Conservation (phyloP, 495 filamentous ascomycete species). For the Friedmanniomyces simplex region DNA sequence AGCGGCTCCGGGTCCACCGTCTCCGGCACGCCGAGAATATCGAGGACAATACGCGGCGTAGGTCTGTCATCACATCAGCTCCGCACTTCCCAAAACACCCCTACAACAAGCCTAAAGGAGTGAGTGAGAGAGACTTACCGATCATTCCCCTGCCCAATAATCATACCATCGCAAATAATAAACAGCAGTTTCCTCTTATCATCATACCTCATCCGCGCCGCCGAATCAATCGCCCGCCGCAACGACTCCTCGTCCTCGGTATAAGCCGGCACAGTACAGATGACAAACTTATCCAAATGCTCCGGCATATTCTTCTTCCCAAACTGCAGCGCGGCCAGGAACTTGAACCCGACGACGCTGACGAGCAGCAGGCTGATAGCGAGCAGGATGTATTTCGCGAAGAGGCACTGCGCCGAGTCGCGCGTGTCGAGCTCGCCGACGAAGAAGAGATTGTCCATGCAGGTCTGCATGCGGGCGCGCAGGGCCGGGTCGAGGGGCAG, state of each 20-base stretch:
- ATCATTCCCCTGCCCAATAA: slow-evolving; percentile 97
- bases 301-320: slow-evolving; percentile 82
- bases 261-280: slow-evolving; percentile 94
- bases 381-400: slow-evolving; percentile 84
- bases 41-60: slow-evolving; percentile 90
- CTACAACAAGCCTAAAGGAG: too few species aligned
- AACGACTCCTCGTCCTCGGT: slow-evolving; percentile 98
- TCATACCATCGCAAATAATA: slow-evolving; percentile 97
- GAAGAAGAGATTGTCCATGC: slow-evolving; percentile 92
- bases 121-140: too few species aligned
- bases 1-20: slow-evolving; percentile 92
- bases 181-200: slow-evolving; percentile 95
- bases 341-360: slow-evolving; percentile 84
- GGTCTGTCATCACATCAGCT: too few species aligned
- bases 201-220: slow-evolving; percentile 91
- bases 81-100: too few species aligned
- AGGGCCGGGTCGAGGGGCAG: slow-evolving; percentile 45
- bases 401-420: slow-evolving; percentile 74
- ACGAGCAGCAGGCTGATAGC: slow-evolving; percentile 77
- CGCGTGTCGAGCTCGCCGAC: slow-evolving; percentile 86
- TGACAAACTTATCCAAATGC: slow-evolving; percentile 95
- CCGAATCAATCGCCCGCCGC: slow-evolving; percentile 91
- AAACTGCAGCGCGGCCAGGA: slow-evolving; percentile 92
- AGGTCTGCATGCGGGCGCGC: slow-evolving; percentile 63
- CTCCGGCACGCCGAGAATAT: slow-evolving; percentile 91